Conservation (phyloP, 1,139 yeast species). For the Kodamaea derodonti region DNA sequence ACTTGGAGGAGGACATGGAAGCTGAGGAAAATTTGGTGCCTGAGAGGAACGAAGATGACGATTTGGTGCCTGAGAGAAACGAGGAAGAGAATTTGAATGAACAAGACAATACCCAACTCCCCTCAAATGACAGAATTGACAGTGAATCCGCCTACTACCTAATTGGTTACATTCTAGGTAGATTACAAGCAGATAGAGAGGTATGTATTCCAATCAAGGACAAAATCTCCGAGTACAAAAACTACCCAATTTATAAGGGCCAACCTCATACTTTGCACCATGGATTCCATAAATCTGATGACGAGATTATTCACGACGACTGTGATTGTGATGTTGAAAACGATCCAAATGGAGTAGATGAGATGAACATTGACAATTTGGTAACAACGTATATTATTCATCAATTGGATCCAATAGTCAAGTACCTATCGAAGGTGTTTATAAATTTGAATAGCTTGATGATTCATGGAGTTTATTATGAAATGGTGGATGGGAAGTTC, state of each 20-base stretch:
- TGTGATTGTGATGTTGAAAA: slow-evolving; percentile 23
- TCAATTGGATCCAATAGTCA: slow-evolving; percentile 30
- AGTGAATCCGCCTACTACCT: slow-evolving; percentile 30
- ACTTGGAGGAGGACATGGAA: not conserved
- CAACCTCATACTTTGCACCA: slow-evolving; percentile 35
- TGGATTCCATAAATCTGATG: slow-evolving; percentile 22
- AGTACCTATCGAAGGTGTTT: slow-evolving; percentile 24
- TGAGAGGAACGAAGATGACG: slow-evolving; percentile 6
- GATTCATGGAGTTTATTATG: slow-evolving; percentile 39
- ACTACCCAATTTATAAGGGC: slow-evolving; percentile 37
- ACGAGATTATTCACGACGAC: slow-evolving; percentile 2
- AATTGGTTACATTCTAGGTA: slow-evolving; percentile 34
- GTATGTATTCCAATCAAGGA: slow-evolving; percentile 38
- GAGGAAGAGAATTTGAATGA: slow-evolving; percentile 5
- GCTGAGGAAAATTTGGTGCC: slow-evolving; percentile 1
- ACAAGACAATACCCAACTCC: slow-evolving; percentile 23
- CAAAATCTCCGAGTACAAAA: slow-evolving; percentile 18
- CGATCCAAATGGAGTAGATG: slow-evolving; percentile 23
- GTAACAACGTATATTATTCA: slow-evolving; percentile 36
- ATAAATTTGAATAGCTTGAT: slow-evolving; percentile 25
- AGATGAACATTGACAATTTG: slow-evolving; percentile 30
- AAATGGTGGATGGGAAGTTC: slow-evolving; percentile 14
- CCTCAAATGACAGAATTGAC: slow-evolving; percentile 19
- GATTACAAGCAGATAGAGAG: slow-evolving; percentile 37
- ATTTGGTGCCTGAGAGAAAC: slow-evolving; percentile 4